phyloP scores from a whole-genome alignment of 2,329 filamentous ascomycete genomes.

The Colletotrichum orbiculare region DNA sequence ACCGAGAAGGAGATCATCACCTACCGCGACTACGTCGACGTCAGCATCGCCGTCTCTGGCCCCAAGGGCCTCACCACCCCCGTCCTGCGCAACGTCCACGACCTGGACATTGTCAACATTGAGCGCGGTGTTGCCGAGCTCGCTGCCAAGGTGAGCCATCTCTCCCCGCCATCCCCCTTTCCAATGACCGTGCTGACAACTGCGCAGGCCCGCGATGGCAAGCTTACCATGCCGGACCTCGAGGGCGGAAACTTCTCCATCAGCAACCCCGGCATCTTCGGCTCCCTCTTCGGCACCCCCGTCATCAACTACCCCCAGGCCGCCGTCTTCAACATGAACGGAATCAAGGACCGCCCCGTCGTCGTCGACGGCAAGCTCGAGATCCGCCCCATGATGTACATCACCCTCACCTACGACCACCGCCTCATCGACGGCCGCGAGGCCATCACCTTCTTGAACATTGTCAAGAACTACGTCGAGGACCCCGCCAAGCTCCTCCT shows the following conservation, averaged over 20 bases:
- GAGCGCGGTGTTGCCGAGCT: constrained; percentile 71
- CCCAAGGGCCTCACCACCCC: constrained; percentile 78
- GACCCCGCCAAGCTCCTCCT: constrained; percentile 59
- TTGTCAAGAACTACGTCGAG: constrained; percentile 46
- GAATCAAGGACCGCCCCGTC: constrained; percentile 64
- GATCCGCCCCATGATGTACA: constrained; percentile 59
- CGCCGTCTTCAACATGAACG: constrained; percentile 68
- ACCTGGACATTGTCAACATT: constrained; percentile 47
- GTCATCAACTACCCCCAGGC: constrained; percentile 83
- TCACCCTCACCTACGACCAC: constrained; percentile 63
- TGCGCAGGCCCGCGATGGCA: constrained; percentile 72
- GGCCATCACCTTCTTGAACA: constrained; percentile 67
- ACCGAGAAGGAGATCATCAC: constrained; percentile 69
- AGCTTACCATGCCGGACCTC: constrained; percentile 82
- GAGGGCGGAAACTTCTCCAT: constrained; percentile 83
- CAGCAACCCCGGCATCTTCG: constrained; percentile 83
- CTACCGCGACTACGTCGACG: constrained; percentile 74
- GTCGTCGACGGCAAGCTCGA: constrained; percentile 65
- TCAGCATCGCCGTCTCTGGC: constrained; percentile 79
- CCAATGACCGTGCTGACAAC: neutral
- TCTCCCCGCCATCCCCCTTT: accelerated
- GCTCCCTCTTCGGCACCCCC: constrained; percentile 63
- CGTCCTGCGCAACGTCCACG: constrained; percentile 76
- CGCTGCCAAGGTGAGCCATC: constrained; percentile 69
- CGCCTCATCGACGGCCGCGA: constrained; percentile 67